phyloP scores from a whole-genome alignment of 1,284 basidiomycete species.

The Ustilago loliicola region DNA sequence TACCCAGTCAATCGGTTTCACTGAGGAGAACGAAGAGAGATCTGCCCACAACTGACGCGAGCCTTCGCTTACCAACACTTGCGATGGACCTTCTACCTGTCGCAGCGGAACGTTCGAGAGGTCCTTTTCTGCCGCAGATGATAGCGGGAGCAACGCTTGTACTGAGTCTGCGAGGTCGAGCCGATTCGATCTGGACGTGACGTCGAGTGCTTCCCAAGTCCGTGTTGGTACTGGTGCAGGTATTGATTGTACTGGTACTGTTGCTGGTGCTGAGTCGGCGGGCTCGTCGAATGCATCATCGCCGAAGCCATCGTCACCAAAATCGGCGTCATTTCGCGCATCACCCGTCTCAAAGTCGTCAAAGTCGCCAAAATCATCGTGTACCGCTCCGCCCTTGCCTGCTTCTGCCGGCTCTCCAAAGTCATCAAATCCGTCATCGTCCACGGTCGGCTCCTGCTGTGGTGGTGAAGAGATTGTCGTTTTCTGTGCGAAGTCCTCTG shows the following conservation, averaged over 20 bases:
- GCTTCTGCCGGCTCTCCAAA: constrained; percentile 36
- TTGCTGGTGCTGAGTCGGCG: neutral
- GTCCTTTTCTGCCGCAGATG: constrained; percentile 32
- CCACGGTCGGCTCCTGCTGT: neutral
- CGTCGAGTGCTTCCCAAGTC: constrained; percentile 31
- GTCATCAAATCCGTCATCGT: constrained; percentile 50
- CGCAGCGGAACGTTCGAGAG: constrained; percentile 40
- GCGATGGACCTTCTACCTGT: constrained; percentile 57
- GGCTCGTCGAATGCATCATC: constrained; percentile 24
- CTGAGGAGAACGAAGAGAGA: constrained; percentile 37
- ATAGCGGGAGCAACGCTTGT: constrained; percentile 30
- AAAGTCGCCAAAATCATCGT: constrained; percentile 56
- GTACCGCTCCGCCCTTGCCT: constrained; percentile 11
- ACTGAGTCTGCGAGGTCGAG: constrained; percentile 26
- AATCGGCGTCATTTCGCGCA: constrained; percentile 26
- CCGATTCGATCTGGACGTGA: constrained; percentile 32
- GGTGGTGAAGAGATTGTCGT: neutral
- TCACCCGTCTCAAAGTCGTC: constrained; percentile 51
- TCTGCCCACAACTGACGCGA: constrained; percentile 48
- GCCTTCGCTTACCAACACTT: constrained; percentile 50
- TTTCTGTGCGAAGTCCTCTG: constrained; percentile 14
- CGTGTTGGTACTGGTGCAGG: constrained; percentile 20
- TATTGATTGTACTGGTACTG: neutral
- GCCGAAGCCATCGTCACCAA: constrained; percentile 33
- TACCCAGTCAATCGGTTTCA: constrained; percentile 64